Conservation (phyloP, 2,329 filamentous ascomycete genomes). For the Zasmidium cellare region DNA sequence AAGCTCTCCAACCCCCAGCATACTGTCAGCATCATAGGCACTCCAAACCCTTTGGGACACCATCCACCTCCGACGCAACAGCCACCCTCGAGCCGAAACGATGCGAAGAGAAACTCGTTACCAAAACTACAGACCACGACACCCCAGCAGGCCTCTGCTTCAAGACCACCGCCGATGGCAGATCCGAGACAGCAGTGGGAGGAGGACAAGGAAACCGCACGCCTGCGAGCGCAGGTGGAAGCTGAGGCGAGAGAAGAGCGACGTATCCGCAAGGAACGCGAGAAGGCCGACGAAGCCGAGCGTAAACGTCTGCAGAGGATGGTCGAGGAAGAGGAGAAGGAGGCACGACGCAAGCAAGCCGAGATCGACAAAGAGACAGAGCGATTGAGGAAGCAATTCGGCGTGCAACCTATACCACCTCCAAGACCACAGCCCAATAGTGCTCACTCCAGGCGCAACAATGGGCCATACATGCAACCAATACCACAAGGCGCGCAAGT, state of each 20-base stretch:
- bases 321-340: slow-evolving; percentile 59
- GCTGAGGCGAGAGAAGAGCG: slow-evolving; percentile 51
- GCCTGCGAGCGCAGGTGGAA: slow-evolving; percentile 44
- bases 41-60: slow-evolving; percentile 19
- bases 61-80: slow-evolving; percentile 15
- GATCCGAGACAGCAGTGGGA: slow-evolving; percentile 57
- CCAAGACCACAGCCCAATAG: slow-evolving; percentile 13
- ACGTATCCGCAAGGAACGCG: slow-evolving; percentile 54
- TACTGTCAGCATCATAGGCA: slow-evolving; percentile 19
- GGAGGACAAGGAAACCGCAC: slow-evolving; percentile 51
- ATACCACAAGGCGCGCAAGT: slow-evolving; percentile 25
- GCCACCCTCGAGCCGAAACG: slow-evolving; percentile 11
- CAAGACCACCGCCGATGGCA: slow-evolving; percentile 38
- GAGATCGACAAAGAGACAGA: slow-evolving; percentile 72
- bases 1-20: slow-evolving; percentile 29
- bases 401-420: slow-evolving; percentile 44
- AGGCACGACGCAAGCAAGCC: slow-evolving; percentile 50
- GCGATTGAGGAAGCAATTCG: slow-evolving; percentile 68
- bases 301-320: slow-evolving; percentile 58
- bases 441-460: slow-evolving; percentile 10
- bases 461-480: slow-evolving; percentile 21
- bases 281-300: slow-evolving; percentile 58
- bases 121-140: slow-evolving; percentile 30
- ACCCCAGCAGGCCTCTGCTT: slow-evolving; percentile 9
- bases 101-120: slow-evolving; percentile 26